Evolutionary conservation across 352 stramenopile genomes (phyloP), one percentile per base, ranked within the genome.

Genomic region (Globisporangium recalcitrans): DNA sequence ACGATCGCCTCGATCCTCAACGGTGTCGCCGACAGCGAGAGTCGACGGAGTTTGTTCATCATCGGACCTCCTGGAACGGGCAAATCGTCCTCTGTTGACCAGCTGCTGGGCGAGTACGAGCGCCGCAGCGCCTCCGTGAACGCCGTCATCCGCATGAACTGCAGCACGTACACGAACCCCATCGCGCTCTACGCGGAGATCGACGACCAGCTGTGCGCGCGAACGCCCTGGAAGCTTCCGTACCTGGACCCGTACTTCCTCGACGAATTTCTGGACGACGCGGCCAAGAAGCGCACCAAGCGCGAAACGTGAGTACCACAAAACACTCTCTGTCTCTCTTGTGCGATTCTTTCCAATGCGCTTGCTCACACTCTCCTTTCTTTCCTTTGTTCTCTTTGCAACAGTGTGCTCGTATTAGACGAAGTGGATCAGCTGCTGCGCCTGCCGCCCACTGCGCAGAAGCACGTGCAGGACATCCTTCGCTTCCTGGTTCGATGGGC

Each of bases 341-440:
- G 11, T 21, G 6, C 5, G 32, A 21, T 3, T 63, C 38, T 24
- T 8, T 31, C 3, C 13, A 34, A 27, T 13, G 9, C 42, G 8
- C 6, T 6, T 22, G 21, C 52, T 65, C 4, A 55, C 40, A 13
- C 22, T 49, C 26, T 58, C 13, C 21, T 8, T 34, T 1, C 54
- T 16, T 31, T 21, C 7, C 54, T 16, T 31, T 21, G 13, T 56
- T 0, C 27, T 47, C 0, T 40, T 16, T 51, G 7, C 3, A 32
- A 70, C 31, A 69, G 34, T 40, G 70, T 82, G 8, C 52, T 91
- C 0, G 78, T 89, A 26, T 61, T 91, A 27, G 82, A 91, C 46
- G 82, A 91, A 56, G 77, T 91, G 27, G 82, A 89, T 44, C 70
- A 89, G 32, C 44, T 91, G 14, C 62, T 89, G 42, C 72, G 79